Evolutionary conservation across 345 rosid species (phyloP), one percentile per base, ranked within the genome.

Genomic region (Populus pruinosa): DNA sequence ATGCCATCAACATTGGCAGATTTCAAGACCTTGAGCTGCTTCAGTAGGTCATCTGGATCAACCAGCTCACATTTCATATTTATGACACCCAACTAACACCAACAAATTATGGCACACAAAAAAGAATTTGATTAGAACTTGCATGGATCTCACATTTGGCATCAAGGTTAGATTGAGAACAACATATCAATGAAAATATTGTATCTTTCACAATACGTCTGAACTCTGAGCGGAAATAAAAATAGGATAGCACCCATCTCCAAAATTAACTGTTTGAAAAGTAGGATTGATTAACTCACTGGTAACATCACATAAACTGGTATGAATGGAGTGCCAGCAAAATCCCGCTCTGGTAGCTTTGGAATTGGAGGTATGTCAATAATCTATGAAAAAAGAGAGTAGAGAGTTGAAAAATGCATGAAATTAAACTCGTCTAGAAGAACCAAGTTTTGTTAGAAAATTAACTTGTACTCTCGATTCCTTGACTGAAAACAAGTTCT

Each of bases 291-390:
- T 39, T 23, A 78, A 84, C 97, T 89, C 84, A 94, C 99, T 0
- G 99, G 97, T 78, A 96, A 88, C 98, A 93, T 94, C 79, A 94
- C 95, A 89, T 89, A 96, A 88, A 94, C 92, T 20, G 98, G 97
- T 80, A 96, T 85, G 82, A 86, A 90, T 71, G 92, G 80, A 29
- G 95, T 89, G 82, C 93, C 94, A 75, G 93, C 82, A 87, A 94
- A 94, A 84, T 96, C 97, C 70, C 89, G 91, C 85, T 91, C 98
- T 11, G 84, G 84, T 65, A 91, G 67, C 78, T 88, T 93, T 43
- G 88, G 74, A 81, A 91, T 93, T 39, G 88, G 76, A 81, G 91
- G 83, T 44, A 87, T 77, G 63, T 79, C 92, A 66, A 78, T 76
- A 81, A 84, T 76, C 99, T 93, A 83, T 0, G 23, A 73, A 87